These are phyloP conservation scores for Endocladia muricata DNA, from an alignment of 31 red algal species.

Conservation along the genomic window DNA sequence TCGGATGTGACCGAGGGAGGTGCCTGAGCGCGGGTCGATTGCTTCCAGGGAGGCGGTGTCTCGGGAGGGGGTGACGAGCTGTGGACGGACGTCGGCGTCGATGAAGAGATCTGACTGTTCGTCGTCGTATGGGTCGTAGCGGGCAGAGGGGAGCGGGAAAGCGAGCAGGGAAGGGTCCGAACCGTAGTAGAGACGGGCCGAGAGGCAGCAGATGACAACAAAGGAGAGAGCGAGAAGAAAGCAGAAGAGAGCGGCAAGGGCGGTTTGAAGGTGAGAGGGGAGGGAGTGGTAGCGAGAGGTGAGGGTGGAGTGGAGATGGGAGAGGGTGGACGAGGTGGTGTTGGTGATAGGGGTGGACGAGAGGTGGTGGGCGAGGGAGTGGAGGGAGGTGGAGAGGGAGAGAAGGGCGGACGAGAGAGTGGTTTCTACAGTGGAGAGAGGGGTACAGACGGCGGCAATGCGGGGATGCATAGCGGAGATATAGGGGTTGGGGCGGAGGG, in stretches of 20 bases:
- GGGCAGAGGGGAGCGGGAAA: slow-evolving; percentile 34
- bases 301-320: background rate
- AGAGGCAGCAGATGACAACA: background rate
- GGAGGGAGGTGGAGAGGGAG: background rate
- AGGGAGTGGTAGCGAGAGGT: background rate
- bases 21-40: slow-evolving; percentile 35
- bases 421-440: background rate
- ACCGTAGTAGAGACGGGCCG: slow-evolving; percentile 11
- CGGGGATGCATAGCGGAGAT: no score
- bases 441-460: slow-evolving; percentile 1
- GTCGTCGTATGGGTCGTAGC: slow-evolving; percentile 43
- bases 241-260: background rate
- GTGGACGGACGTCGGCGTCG: slow-evolving; percentile 33
- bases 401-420: background rate
- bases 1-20: slow-evolving; percentile 58
- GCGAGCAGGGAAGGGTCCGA: slow-evolving; percentile 11
- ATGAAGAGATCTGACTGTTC: slow-evolving; percentile 9
- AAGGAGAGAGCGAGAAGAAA: slow-evolving; percentile 9
- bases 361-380: background rate
- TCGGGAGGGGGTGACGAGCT: background rate
- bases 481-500: no score
- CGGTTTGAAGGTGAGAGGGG: background rate
- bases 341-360: background rate
- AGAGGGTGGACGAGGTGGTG: background rate
- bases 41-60: slow-evolving; percentile 22